Evolutionary conservation across 106 monocot species (phyloP), one percentile per base, ranked within the genome.

Genomic region (Cymbidium sinense): DNA sequence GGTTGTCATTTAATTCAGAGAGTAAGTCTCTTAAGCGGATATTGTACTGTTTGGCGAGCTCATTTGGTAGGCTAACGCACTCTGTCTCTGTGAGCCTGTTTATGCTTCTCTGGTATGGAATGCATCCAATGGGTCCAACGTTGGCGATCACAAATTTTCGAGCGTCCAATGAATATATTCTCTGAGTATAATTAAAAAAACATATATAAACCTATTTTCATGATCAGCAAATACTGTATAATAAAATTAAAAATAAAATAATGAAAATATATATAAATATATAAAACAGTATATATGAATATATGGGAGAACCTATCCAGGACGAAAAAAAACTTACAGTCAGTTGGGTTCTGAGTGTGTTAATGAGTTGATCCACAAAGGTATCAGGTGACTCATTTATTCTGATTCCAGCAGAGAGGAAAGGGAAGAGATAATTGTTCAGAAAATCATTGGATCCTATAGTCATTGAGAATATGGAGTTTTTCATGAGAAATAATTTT

Each of bases 401-500:
- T 50, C 87, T 70, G 12, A 79, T 84, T 8, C 84, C 89, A 2
- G 52, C 80, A 9, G 91, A 89, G 71, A 93, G 43, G 2, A 96
- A 51, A 0, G 96, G 96, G 54, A 93, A 81, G 74, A 96, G 93
- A 75, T 96, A 96, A 51, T 96, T 96, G 83, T 93, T 96, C 39
- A 96, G 91, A 76, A 96, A 93, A 72, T 96, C 96, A 70, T 96
- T 96, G 7, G 96, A 91, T 34, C 93, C 96, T 2, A 96, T 76
- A 29, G 96, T 93, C 74, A 96, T 33, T 0, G 96, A 96, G 82
- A 96, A 82, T 33, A 96, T 93, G 23, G 96, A 34, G 2, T 77
- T 81, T 72, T 73, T 87, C 62, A 13, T 50, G 11, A 96, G 2
- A 70, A 76, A 91, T 21, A 83, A 25, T 54, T 76, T 89, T 15